Evolutionary conservation across 768 basidiomycete genomes (phyloP).

Genomic region (Ramaria sp.): DNA sequence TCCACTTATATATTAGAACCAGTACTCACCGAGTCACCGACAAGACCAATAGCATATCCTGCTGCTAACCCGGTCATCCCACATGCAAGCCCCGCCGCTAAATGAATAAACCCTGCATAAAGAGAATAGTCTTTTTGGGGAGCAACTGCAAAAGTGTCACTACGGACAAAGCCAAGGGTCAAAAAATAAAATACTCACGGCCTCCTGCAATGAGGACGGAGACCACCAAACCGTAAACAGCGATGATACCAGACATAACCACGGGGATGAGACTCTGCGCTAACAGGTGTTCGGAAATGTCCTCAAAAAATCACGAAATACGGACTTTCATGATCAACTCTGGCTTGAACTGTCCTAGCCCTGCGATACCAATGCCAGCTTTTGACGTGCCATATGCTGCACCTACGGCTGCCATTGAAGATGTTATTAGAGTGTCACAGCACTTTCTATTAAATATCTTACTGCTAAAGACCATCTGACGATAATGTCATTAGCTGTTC

Average conservation of each 20-base stretch:
- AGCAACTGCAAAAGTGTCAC: slow-evolving; percentile 32
- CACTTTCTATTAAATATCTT: slow-evolving; percentile 23
- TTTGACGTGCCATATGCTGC: slow-evolving; percentile 96
- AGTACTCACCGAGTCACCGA: slow-evolving; percentile 79
- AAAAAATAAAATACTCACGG: background rate
- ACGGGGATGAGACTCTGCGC: slow-evolving; percentile 85
- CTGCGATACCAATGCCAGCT: slow-evolving; percentile 94
- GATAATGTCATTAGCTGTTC: background rate
- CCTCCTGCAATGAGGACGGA: slow-evolving; percentile 82
- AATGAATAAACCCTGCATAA: slow-evolving; percentile 82
- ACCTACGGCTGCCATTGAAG: slow-evolving; percentile 54
- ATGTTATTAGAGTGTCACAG: slow-evolving; percentile 5
- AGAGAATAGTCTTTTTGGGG: slow-evolving; percentile 62
- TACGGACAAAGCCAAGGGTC: background rate
- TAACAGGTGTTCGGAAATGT: background rate
- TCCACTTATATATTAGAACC: background rate
- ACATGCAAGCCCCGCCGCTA: slow-evolving; percentile 86
- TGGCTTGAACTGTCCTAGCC: slow-evolving; percentile 85
- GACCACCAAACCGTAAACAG: slow-evolving; percentile 94
- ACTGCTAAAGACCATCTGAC: slow-evolving; percentile 94
- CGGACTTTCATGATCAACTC: slow-evolving; percentile 97
- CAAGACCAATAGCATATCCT: slow-evolving; percentile 88
- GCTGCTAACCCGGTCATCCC: slow-evolving; percentile 88
- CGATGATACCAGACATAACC: slow-evolving; percentile 97
- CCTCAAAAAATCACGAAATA: background rate